phyloP scores from a whole-genome alignment of 2,329 filamentous ascomycete species.

The Zalaria sp. region DNA sequence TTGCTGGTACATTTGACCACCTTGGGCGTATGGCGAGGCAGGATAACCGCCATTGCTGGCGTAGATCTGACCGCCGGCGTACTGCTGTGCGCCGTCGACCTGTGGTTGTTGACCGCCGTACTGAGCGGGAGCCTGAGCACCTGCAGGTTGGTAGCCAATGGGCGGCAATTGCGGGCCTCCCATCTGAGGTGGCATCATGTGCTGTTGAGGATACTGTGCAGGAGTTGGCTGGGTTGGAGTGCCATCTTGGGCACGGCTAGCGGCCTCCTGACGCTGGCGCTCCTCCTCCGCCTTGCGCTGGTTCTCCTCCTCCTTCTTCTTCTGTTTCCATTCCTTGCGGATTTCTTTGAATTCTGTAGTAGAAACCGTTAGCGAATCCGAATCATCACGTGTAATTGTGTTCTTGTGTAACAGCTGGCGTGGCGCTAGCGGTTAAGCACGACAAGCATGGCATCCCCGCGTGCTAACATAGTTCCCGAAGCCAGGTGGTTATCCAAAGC shows the following conservation, averaged over 20 bases:
- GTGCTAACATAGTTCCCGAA: slow-evolving; percentile 14
- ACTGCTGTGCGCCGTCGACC: slow-evolving; percentile 36
- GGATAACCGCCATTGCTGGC: slow-evolving; percentile 34
- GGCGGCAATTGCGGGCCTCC: slow-evolving; percentile 34
- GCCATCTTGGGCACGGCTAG: slow-evolving; percentile 38
- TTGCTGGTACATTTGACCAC: slow-evolving; percentile 32
- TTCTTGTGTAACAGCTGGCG: slow-evolving; percentile 10
- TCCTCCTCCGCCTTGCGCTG: slow-evolving; percentile 84
- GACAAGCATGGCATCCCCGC: slow-evolving; percentile 8
- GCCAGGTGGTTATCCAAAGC: slow-evolving; percentile 11
- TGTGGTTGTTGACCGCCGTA: slow-evolving; percentile 31
- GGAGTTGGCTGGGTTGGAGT: slow-evolving; percentile 32
- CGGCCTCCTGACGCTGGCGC: slow-evolving; percentile 54
- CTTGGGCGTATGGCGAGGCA: slow-evolving; percentile 34
- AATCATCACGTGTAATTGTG: slow-evolving; percentile 7
- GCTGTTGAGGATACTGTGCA: slow-evolving; percentile 27
- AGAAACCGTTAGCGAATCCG: slow-evolving; percentile 20
- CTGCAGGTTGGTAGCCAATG: slow-evolving; percentile 36
- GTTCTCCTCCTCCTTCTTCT: slow-evolving; percentile 97
- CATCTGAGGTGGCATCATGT: slow-evolving; percentile 31
- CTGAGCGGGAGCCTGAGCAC: slow-evolving; percentile 27
- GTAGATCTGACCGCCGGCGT: slow-evolving; percentile 28
- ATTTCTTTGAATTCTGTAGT: slow-evolving; percentile 92
- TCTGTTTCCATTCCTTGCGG: slow-evolving; percentile 96
- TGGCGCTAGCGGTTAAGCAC: slow-evolving; percentile 17